These are phyloP conservation scores for Zostera marina DNA, from an alignment of 116 monocot species.

Conservation along the genomic window DNA sequence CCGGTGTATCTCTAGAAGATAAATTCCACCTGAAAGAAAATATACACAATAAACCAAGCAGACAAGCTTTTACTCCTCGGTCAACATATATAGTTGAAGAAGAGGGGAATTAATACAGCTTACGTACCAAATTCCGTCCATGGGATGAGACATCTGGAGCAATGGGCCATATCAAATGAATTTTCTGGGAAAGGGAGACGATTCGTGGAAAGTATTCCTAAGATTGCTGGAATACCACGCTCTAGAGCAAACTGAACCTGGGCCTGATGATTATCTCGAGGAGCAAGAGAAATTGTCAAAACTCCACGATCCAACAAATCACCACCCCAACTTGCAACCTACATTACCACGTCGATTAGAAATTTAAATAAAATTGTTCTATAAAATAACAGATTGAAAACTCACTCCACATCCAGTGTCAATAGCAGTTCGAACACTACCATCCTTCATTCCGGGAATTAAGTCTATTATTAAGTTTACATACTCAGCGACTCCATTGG, in stretches of 20 bases:
- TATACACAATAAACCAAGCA: too few species aligned
- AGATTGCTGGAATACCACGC: constrained; percentile 81
- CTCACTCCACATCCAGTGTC: constrained; percentile 92
- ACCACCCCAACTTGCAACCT: constrained; percentile 98
- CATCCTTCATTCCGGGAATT: constrained; percentile 95
- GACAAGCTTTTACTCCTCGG: too few species aligned
- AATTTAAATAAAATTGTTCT: too few species aligned
- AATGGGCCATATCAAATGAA: constrained; percentile 87
- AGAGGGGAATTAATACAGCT: too few species aligned
- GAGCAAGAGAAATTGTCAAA: constrained; percentile 78
- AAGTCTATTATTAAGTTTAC: constrained; percentile 69
- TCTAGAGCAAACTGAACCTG: constrained; percentile 97
- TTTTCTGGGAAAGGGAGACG: constrained; percentile 75
- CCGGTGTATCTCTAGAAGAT: constrained; percentile 72
- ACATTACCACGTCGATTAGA: constrained; percentile 1
- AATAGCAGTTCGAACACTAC: constrained; percentile 72
- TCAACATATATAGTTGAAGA: too few species aligned
- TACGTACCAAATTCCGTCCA: constrained; percentile 75
- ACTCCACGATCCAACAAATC: constrained; percentile 77
- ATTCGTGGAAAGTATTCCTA: constrained; percentile 79
- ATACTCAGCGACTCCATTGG: constrained; percentile 70
- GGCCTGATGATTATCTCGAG: constrained; percentile 93
- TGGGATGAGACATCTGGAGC: constrained; percentile 86
- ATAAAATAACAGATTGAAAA: neutral
- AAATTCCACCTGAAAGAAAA: constrained; percentile 51